Conservation (phyloP, 2,329 filamentous ascomycete species). For the Rosellinia necatrix region DNA sequence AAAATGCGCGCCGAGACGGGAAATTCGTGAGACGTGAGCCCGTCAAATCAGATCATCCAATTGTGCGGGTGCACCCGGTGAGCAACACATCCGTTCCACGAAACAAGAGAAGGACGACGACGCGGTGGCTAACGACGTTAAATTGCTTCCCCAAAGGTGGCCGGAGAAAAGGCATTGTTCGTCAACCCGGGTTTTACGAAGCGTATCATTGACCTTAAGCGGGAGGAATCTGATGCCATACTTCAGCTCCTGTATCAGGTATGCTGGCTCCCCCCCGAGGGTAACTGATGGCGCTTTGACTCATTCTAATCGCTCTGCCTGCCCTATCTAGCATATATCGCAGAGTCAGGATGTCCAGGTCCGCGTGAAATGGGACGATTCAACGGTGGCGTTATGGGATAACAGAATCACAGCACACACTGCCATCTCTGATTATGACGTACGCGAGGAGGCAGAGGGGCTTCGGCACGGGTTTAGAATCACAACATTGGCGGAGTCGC, state of each 20-base stretch:
- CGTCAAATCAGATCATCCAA: slow-evolving; percentile 66
- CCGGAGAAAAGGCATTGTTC: slow-evolving; percentile 70
- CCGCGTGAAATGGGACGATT: slow-evolving; percentile 66
- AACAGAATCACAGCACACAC: slow-evolving; percentile 59
- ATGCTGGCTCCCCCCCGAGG: neutral
- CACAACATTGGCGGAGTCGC: slow-evolving; percentile 46
- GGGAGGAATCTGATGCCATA: slow-evolving; percentile 68
- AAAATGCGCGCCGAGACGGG: slow-evolving; percentile 41
- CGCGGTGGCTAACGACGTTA: neutral
- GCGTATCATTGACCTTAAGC: slow-evolving; percentile 65
- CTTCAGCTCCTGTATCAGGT: slow-evolving; percentile 70
- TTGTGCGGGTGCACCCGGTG: slow-evolving; percentile 69
- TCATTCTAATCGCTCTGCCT: neutral
- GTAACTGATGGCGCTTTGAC: neutral
- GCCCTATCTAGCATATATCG: slow-evolving; percentile 48
- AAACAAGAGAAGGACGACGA: neutral
- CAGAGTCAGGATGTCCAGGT: slow-evolving; percentile 69
- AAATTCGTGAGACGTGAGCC: slow-evolving; percentile 62
- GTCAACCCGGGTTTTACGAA: slow-evolving; percentile 62
- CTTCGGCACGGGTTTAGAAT: slow-evolving; percentile 48
- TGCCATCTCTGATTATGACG: slow-evolving; percentile 51
- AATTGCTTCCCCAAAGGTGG: slow-evolving; percentile 45
- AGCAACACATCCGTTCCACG: slow-evolving; percentile 4
- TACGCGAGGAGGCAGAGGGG: slow-evolving; percentile 46
- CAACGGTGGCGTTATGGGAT: slow-evolving; percentile 72